Base-by-base conservation (phyloP, 495 filamentous ascomycete genomes). In the Tuber calosporum region DNA sequence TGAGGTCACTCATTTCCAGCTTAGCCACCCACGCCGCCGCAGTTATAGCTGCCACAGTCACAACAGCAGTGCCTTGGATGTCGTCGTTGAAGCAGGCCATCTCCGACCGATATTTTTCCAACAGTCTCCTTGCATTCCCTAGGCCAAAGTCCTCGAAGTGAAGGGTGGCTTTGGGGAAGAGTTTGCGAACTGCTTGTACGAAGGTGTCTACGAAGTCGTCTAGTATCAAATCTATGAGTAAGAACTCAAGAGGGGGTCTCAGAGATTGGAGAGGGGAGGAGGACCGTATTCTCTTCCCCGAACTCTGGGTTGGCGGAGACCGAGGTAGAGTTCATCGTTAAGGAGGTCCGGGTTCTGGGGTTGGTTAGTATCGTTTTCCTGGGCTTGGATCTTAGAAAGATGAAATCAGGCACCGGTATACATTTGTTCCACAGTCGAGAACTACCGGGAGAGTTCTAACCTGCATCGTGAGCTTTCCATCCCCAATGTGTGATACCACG, bases 41-140 rank as follows among this genome's bases (percentile, higher is more conserved):
- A 82, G 91, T 87, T 73, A 97, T 89, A 0, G 90, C 93, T 0
- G 93, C 93, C 5, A 96, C 84, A 0, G 93, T 96, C 3, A 97
- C 92, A 45, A 90, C 92, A 0, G 93, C 93, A 1, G 93, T 97
- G 3, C 93, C 93, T 81, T 97, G 93, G 1, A 97, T 89, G 82
- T 97, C 93, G 70, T 96, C 93, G 74, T 96, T 97, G 85, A 97
- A 95, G 81, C 93, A 96, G 0, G 93, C 85, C 8, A 96, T 88
- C 34, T 90, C 74, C 0, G 88, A 84, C 7, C 88, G 85, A 76
- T 92, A 96, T 43, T 87, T 88, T 72, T 96, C 91, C 11, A 97
- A 84, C 6, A 96, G 88, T 30, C 90, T 85, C 41, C 90, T 71
- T 82, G 86, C 87, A 76, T 89, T 89, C 1, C 73, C 74, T 22